Percentiles rank a stretch among this genome's conserved stretches.
phyloP scores from a whole-genome alignment of 1,284 basidiomycete species.

The Abortiporus biennis region DNA sequence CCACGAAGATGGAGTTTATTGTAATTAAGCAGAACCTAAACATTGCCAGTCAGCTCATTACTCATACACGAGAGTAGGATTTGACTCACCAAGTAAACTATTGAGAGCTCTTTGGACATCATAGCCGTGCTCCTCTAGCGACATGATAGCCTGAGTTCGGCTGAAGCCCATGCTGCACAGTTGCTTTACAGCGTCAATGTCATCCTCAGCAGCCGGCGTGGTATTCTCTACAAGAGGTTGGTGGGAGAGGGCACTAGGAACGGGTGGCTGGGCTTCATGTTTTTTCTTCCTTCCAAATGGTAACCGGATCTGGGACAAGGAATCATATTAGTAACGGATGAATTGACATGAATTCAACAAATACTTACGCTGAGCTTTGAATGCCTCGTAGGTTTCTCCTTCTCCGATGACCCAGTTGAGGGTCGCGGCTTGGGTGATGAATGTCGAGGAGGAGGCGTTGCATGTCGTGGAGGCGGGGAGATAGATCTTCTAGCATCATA shows the following conservation, averaged over 20 bases:
- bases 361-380: conserved; percentile 70
- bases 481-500: conserved; percentile 25
- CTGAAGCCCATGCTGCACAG: conserved; percentile 81
- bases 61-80: not conserved
- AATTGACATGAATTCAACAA: conserved; percentile 2
- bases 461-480: conserved; percentile 40
- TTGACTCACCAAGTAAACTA: conserved; percentile 43
- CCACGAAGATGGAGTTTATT: not conserved
- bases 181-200: conserved; percentile 73
- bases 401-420: conserved; percentile 47
- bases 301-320: conserved; percentile 53
- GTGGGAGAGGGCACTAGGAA: conserved; percentile 36
- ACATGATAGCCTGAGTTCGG: conserved; percentile 67
- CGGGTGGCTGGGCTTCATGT: conserved; percentile 38
- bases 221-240: conserved; percentile 42
- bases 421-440: conserved; percentile 52
- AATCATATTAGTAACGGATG: conserved; percentile 11
- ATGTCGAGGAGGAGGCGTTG: conserved; percentile 45
- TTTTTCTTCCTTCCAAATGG: conserved; percentile 71
- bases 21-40: conserved; percentile 4
- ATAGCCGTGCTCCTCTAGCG: conserved; percentile 72
- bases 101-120: conserved; percentile 72
- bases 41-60: not conserved
- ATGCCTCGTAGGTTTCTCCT: conserved; percentile 52
- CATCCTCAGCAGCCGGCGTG: conserved; percentile 62